Percentiles rank a stretch among this genome's conserved stretches.
Evolutionary conservation across 768 basidiomycete species (phyloP).

Genomic region (Suillus discolor): DNA sequence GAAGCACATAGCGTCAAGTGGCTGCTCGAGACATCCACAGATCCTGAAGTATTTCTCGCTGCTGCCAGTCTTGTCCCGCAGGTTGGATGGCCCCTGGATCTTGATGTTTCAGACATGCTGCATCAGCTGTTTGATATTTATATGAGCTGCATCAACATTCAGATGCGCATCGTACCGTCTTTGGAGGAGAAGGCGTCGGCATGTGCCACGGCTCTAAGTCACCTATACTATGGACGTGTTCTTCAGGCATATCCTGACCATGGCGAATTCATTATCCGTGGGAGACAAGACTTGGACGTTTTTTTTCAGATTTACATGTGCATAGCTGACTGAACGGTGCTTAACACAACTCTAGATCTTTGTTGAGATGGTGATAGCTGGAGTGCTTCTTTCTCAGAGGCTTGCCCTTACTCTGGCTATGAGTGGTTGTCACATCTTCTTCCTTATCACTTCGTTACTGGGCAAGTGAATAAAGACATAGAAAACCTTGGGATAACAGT

Average conservation of each 20-base stretch:
- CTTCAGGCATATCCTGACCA: background rate
- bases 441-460: background rate
- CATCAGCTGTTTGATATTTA: background rate
- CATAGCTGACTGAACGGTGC: background rate
- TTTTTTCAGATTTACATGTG: background rate
- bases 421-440: background rate
- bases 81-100: background rate
- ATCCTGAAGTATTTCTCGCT: background rate
- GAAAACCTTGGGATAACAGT: background rate
- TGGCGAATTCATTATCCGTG: background rate
- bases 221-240: background rate
- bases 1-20: constrained; percentile 11
- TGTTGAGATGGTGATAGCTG: background rate
- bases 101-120: background rate
- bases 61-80: background rate
- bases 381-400: no score
- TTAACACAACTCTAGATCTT: background rate
- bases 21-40: background rate
- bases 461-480: background rate
- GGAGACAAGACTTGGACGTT: background rate
- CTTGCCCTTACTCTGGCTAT: background rate
- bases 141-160: background rate
- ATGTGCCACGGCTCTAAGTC: background rate
- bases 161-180: background rate
- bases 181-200: background rate